Conservation (phyloP, 441 rosid species). For the Gossypium schwendimanii region DNA sequence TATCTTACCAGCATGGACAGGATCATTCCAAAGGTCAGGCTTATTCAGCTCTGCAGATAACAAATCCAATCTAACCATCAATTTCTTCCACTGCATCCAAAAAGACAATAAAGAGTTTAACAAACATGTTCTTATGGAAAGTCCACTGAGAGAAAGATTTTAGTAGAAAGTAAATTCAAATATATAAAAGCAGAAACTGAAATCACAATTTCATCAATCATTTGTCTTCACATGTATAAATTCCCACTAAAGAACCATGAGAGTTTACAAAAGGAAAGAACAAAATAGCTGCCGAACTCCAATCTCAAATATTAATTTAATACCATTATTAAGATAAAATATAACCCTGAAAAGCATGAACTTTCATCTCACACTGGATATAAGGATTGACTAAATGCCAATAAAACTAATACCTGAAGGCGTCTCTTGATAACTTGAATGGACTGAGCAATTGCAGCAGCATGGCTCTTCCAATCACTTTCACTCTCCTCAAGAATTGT, state of each 20-base stretch:
- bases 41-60: conserved; percentile 65
- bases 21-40: conserved; percentile 84
- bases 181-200: not conserved
- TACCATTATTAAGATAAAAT: not conserved
- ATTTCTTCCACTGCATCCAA: conserved; percentile 68
- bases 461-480: conserved; percentile 88
- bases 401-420: conserved; percentile 49
- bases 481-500: conserved; percentile 68
- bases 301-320: not conserved
- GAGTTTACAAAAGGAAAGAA: not conserved
- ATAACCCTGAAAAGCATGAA: not conserved
- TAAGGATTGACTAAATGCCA: not conserved
- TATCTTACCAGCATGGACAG: conserved; percentile 74
- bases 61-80: conserved; percentile 55
- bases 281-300: not conserved
- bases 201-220: not conserved
- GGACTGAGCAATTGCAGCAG: conserved; percentile 87
- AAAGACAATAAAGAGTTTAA: conserved; percentile 3
- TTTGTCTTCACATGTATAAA: not conserved
- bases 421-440: conserved; percentile 82
- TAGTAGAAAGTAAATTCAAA: not conserved
- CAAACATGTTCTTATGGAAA: not conserved
- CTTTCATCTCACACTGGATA: not conserved
- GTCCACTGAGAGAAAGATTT: not conserved
- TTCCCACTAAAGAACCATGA: not conserved